Conservation (phyloP, 495 filamentous ascomycete species). For the Cercophora newfieldiana region DNA sequence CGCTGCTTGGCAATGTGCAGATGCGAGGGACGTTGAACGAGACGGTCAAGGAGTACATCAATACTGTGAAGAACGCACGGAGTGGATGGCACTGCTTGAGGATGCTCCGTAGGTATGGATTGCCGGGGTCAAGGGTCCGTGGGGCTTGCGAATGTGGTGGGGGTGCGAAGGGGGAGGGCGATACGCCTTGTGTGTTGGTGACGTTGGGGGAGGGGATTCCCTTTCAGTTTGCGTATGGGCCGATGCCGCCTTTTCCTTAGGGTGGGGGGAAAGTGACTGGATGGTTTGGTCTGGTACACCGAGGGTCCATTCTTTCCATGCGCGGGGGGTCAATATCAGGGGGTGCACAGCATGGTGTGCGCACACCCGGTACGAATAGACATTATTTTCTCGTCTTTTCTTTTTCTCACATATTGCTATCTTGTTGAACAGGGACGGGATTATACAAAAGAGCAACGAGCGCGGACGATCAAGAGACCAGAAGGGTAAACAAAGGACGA, state of each 20-base stretch:
- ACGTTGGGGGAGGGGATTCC: neutral
- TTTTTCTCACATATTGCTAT: too few relatives aligned
- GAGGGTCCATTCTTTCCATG: too few relatives aligned
- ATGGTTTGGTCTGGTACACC: too few relatives aligned
- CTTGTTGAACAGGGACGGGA: too few relatives aligned
- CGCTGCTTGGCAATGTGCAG: neutral
- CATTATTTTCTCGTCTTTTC: too few relatives aligned
- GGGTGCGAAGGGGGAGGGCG: neutral
- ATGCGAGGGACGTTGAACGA: neutral
- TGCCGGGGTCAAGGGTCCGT: neutral
- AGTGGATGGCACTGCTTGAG: neutral
- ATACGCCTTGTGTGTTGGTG: neutral
- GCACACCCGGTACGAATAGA: too few relatives aligned
- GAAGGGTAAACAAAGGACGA: too few relatives aligned
- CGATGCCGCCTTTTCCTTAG: neutral
- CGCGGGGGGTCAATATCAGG: too few relatives aligned
- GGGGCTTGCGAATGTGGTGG: neutral
- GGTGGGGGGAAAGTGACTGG: neutral
- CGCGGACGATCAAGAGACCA: too few relatives aligned
- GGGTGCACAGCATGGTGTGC: too few relatives aligned
- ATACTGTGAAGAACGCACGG: neutral
- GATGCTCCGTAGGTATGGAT: neutral
- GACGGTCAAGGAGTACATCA: neutral
- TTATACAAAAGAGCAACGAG: too few relatives aligned
- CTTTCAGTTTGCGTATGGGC: neutral